Conservation (phyloP, 768 basidiomycete genomes). For the Candolleomyces eurysporus region DNA sequence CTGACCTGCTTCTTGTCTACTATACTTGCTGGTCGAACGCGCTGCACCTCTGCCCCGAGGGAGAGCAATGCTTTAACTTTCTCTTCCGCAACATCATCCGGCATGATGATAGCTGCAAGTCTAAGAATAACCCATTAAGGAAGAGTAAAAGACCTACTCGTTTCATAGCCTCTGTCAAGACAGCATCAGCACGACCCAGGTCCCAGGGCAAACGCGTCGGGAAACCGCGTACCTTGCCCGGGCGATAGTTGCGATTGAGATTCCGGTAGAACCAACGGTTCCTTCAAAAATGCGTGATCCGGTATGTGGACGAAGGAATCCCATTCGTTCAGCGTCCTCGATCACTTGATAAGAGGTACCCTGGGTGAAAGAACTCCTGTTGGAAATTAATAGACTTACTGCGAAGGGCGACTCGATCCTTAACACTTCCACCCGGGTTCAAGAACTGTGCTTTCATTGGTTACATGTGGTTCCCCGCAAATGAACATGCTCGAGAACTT, state of each 20-base stretch:
- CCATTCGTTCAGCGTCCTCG: conserved; percentile 84
- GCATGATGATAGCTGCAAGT: conserved; percentile 77
- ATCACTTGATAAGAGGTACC: conserved; percentile 59
- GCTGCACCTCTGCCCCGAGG: conserved; percentile 86
- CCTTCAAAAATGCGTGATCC: conserved; percentile 96
- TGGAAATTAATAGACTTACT: conserved; percentile 47
- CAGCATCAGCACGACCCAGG: neutral
- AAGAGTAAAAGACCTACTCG: conserved; percentile 49
- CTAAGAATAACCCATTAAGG: neutral
- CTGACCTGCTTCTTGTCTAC: conserved; percentile 92
- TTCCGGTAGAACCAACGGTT: conserved; percentile 94
- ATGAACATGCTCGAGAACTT: conserved; percentile 11
- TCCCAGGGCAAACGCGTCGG: neutral
- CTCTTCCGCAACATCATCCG: conserved; percentile 86
- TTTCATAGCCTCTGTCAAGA: conserved; percentile 73
- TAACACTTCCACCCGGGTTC: conserved; percentile 97
- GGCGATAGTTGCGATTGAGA: conserved; percentile 93
- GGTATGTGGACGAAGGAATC: conserved; percentile 79
- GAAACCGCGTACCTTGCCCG: conserved; percentile 63
- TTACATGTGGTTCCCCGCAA: neutral
- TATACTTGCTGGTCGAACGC: conserved; percentile 92
- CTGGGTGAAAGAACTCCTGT: neutral
- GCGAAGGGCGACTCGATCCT: conserved; percentile 93
- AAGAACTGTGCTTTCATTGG: conserved; percentile 75
- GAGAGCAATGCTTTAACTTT: conserved; percentile 83